Evolutionary conservation across 257 asterid genomes (phyloP).

Genomic region (Buddleja alternifolia): DNA sequence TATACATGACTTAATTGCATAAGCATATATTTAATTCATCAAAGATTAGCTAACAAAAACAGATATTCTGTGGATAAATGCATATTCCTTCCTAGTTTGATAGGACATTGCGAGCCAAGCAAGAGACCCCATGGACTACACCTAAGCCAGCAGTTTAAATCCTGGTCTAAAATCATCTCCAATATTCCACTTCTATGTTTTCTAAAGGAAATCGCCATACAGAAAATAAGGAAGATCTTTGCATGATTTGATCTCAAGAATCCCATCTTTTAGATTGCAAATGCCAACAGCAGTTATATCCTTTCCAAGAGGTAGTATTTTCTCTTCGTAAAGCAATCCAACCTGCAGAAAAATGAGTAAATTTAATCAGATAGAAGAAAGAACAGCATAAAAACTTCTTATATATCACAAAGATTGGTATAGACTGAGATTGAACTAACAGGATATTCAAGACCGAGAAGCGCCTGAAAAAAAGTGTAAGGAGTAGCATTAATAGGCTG

Average conservation of each 20-base stretch:
- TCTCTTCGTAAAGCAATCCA: constrained; percentile 86
- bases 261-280: constrained; percentile 63
- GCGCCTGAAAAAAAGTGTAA: constrained; percentile 80
- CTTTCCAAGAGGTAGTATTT: constrained; percentile 83
- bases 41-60: neutral
- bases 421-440: constrained; percentile 54
- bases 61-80: too few species aligned
- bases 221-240: constrained; percentile 81
- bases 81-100: too few species aligned
- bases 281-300: constrained; percentile 81
- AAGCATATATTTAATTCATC: neutral
- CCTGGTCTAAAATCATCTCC: too few species aligned
- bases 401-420: constrained; percentile 14
- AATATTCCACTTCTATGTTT: neutral
- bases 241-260: constrained; percentile 73
- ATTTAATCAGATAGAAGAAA: constrained; percentile 18
- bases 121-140: neutral
- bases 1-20: neutral
- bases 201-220: constrained; percentile 46
- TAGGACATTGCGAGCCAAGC: neutral
- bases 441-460: constrained; percentile 82
- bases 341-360: constrained; percentile 48
- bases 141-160: constrained; percentile 11
- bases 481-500: constrained; percentile 73
- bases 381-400: constrained; percentile 21